These are phyloP conservation scores for Crithidia fasciculata DNA, from an alignment of 208 protist genomes.

Conservation along the genomic window DNA sequence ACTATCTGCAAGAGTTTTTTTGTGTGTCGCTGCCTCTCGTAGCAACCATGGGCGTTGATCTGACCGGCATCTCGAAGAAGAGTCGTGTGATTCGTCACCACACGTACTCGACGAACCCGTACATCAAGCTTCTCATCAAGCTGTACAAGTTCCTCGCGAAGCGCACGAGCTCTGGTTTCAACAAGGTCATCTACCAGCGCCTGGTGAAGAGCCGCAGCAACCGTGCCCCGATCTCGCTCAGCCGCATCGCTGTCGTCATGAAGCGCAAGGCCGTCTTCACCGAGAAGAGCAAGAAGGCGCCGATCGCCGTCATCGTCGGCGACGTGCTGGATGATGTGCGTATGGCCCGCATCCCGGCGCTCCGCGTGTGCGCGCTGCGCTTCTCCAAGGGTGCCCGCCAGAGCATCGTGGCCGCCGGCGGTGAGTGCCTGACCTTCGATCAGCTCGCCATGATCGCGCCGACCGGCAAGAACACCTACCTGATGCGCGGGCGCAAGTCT, in stretches of 20 bases:
- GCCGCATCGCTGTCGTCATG: slow-evolving; percentile 94
- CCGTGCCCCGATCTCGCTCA: slow-evolving; percentile 96
- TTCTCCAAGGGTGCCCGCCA: slow-evolving; percentile 98
- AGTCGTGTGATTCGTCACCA: slow-evolving; percentile 93
- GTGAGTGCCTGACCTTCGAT: slow-evolving; percentile 99
- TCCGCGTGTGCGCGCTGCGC: slow-evolving; percentile 98
- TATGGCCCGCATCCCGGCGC: slow-evolving; percentile 94
- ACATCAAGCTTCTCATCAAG: slow-evolving; percentile 98
- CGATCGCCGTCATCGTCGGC: slow-evolving; percentile 98
- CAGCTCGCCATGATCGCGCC: slow-evolving; percentile 95
- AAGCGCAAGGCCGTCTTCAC: slow-evolving; percentile 90
- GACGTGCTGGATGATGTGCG: slow-evolving; percentile 99
- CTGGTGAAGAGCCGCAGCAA: slow-evolving; percentile 97
- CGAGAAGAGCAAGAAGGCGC: slow-evolving; percentile 81
- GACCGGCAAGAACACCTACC: slow-evolving; percentile 97
- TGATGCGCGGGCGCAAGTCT: slow-evolving; percentile 96
- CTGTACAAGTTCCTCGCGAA: slow-evolving; percentile 99
- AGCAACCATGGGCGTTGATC: slow-evolving; percentile 91
- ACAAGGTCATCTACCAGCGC: slow-evolving; percentile 97
- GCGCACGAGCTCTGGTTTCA: slow-evolving; percentile 98
- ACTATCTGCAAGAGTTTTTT: no score
- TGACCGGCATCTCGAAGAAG: slow-evolving; percentile 91
- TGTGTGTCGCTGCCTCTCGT: no score
- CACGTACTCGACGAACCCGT: slow-evolving; percentile 96
- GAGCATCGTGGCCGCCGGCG: slow-evolving; percentile 98